These are phyloP conservation scores for Hanseniaspora mollemarum DNA, from an alignment of 805 yeast species.

Conservation along the genomic window DNA sequence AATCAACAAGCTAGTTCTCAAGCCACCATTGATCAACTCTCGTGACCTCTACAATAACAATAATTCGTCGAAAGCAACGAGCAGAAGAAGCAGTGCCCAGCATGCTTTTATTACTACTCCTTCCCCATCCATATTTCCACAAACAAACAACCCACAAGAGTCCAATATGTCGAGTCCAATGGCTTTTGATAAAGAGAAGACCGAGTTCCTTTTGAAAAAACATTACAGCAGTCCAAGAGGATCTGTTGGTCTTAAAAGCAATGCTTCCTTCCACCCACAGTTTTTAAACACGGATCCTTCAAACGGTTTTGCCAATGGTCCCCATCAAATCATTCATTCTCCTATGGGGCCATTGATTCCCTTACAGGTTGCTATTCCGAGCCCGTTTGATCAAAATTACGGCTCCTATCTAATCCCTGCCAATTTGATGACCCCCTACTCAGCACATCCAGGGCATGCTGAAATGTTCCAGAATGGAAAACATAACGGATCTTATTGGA, in stretches of 20 bases:
- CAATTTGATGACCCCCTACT: conserved; percentile 35
- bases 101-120: not conserved
- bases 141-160: no score
- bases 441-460: not conserved
- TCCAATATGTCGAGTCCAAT: not conserved
- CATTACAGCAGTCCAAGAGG: not conserved
- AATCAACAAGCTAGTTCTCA: not conserved
- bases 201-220: not conserved
- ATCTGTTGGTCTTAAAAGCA: not conserved
- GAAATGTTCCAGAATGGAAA: not conserved
- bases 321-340: not conserved
- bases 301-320: not conserved
- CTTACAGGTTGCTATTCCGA: conserved; percentile 31
- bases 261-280: not conserved
- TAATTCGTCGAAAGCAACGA: not conserved
- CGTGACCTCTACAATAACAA: not conserved
- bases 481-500: not conserved
- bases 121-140: not conserved
- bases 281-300: not conserved
- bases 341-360: conserved; percentile 10
- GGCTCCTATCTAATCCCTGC: conserved; percentile 54
- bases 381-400: conserved; percentile 51
- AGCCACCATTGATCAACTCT: not conserved
- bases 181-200: not conserved
- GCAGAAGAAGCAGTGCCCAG: not conserved